Base-by-base conservation (phyloP, 495 filamentous ascomycete species). In the Penicillium antarcticum region DNA sequence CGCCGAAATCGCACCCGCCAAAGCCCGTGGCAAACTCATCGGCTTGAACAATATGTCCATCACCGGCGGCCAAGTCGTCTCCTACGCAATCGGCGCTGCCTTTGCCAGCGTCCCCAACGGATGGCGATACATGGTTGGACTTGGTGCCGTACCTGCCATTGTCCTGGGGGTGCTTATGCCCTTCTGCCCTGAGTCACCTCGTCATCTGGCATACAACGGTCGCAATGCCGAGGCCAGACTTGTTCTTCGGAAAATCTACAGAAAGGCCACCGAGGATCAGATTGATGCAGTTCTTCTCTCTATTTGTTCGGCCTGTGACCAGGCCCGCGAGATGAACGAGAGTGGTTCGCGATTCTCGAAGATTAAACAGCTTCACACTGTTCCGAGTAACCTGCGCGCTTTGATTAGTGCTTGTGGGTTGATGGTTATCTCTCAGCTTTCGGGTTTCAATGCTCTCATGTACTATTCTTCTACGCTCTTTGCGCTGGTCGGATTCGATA, bases 41-140 rank as follows among this genome's bases (percentile, higher is more conserved):
- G 71, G 71, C 6, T 60, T 82, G 13, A 74, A 82, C 56, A 80
- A 81, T 29, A 71, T 82, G 64, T 71, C 64, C 38, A 75, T 82
- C 48, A 80, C 74, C 7, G 71, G 70, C 31, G 79, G 79, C 8
- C 77, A 81, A 48, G 61, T 81, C 5, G 55, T 81, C 34, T 66
- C 66, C 9, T 81, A 80, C 48, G 75, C 66, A 1, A 66, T 81
- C 40, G 78, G 78, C 3, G 78, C 78, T 3, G 77, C 61, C 1
- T 76, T 80, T 55, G 69, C 76, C 2, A 58, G 71, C 39, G 72
- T 74, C 10, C 13, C 41, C 13, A 51, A 69, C 39, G 77, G 77
- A 47, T 80, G 76, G 78, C 67, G 78, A 50, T 75, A 72, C 24
- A 78, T 74, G 67, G 73, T 74, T 29, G 75, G 66, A 14, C 56